Conservation (phyloP, 2,329 filamentous ascomycete genomes). For the Cordyceps farinosa region DNA sequence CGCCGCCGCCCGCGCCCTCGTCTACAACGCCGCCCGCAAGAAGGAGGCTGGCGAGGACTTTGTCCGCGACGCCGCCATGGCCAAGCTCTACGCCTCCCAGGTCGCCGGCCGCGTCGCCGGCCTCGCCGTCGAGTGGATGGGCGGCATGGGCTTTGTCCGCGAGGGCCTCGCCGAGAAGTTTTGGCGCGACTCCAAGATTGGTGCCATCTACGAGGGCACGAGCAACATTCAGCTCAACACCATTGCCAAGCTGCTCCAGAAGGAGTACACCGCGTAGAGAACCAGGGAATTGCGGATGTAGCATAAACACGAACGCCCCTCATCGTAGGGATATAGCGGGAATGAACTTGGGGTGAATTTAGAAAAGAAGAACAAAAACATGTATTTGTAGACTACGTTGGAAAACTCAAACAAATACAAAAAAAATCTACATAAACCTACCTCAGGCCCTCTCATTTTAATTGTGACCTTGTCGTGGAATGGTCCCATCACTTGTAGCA, state of each 20-base stretch:
- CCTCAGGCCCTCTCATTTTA: background rate
- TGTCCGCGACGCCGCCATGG: conserved; percentile 94
- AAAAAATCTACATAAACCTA: background rate
- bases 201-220: conserved; percentile 93
- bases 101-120: conserved; percentile 84
- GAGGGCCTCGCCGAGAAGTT: conserved; percentile 98
- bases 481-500: too few relatives aligned
- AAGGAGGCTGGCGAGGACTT: conserved; percentile 98
- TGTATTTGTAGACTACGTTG: conserved; percentile 3
- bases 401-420: background rate
- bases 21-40: conserved; percentile 94
- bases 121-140: conserved; percentile 96
- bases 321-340: background rate
- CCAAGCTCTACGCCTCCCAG: conserved; percentile 91
- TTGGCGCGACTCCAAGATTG: conserved; percentile 97
- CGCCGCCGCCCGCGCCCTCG: conserved; percentile 80
- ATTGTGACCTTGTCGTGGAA: background rate
- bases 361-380: background rate
- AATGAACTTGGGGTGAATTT: background rate
- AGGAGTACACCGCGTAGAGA: conserved; percentile 52
- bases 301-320: too few relatives aligned
- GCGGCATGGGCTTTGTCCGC: conserved; percentile 96
- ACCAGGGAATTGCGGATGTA: background rate
- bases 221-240: conserved; percentile 67
- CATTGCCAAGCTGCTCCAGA: conserved; percentile 60